Percentiles rank a stretch among this genome's conserved stretches.
These are phyloP conservation scores for Vitis vinifera DNA, from an alignment of 164 flowering plant genomes.

Conservation along the genomic window ASM3070453v1 NC_081813.1:4863501-4864000, in stretches of 20 bases:
- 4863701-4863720: constrained; percentile 76
- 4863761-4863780: not conserved
- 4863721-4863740: not conserved
- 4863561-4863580: constrained; percentile 88
- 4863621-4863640: not conserved
- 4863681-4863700: constrained; percentile 93
- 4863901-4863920: too few species aligned
- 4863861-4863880: constrained; percentile 89
- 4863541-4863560: constrained; percentile 94
- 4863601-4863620: constrained; percentile 15
- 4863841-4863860: constrained; percentile 71
- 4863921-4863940: too few species aligned
- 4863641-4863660: not conserved
- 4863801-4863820: constrained; percentile 55
- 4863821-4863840: constrained; percentile 62
- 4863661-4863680: constrained; percentile 37
- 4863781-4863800: not conserved
- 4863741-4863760: not conserved
- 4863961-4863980: not conserved
- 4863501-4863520: constrained; percentile 27
- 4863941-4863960: not conserved
- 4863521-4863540: constrained; percentile 87
- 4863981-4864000: not conserved
- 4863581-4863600: constrained; percentile 68
- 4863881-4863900: constrained; percentile 93